Evolutionary conservation across 1,284 basidiomycete species (phyloP).

Genomic region (Coniophora puteana): DNA sequence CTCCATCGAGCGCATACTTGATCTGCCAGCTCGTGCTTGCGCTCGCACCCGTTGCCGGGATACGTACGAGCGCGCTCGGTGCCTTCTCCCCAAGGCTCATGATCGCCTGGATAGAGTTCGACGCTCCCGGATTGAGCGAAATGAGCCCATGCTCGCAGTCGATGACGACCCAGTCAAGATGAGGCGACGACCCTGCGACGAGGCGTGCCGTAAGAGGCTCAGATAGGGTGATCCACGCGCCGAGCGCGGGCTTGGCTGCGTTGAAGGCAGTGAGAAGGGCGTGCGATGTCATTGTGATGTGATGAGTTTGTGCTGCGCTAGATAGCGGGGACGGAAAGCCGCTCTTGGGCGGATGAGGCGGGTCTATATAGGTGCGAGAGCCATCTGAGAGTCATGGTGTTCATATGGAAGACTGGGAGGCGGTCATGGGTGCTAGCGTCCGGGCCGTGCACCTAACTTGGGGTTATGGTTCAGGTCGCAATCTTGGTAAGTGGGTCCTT

Average conservation of each 20-base stretch:
- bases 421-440: too few species aligned
- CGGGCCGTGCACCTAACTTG: too few species aligned
- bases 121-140: conserved; percentile 48
- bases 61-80: conserved; percentile 53
- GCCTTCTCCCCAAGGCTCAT: conserved; percentile 36
- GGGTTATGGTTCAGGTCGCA: too few species aligned
- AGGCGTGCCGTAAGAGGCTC: conserved; percentile 51
- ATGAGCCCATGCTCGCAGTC: conserved; percentile 67
- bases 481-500: too few species aligned
- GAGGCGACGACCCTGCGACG: conserved; percentile 49
- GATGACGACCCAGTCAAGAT: conserved; percentile 58
- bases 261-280: conserved; percentile 46
- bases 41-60: conserved; percentile 56
- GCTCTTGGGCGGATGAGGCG: too few species aligned
- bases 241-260: conserved; percentile 55
- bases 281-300: conserved; percentile 37
- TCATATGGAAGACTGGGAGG: too few species aligned
- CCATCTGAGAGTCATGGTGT: too few species aligned
- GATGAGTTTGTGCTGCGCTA: conserved; percentile 1
- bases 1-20: conserved; percentile 63
- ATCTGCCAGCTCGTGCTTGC: conserved; percentile 61
- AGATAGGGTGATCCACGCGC: conserved; percentile 65
- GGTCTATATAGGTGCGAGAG: too few species aligned
- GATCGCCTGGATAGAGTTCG: conserved; percentile 52
- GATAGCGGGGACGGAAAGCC: too few species aligned